Percentiles rank a stretch among this genome's conserved stretches.
Evolutionary conservation across 495 filamentous ascomycete species (phyloP).

Genomic region (Neurospora sp.): DNA sequence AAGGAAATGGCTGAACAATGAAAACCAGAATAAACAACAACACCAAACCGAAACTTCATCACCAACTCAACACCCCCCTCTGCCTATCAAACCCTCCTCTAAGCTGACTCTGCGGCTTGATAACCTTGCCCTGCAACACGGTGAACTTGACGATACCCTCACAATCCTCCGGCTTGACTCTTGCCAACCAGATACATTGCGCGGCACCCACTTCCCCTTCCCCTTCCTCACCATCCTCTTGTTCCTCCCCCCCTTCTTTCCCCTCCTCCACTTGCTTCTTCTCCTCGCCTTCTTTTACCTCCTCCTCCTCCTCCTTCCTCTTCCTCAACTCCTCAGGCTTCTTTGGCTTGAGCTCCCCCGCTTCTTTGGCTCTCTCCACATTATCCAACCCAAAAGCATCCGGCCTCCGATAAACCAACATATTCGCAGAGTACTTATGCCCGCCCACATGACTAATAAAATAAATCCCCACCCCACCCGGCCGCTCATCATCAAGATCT

Average conservation of each 20-base stretch:
- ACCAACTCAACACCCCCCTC: constrained; percentile 83
- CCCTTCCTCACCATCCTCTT: constrained; percentile 15
- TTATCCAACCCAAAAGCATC: constrained; percentile 47
- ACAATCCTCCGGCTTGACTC: constrained; percentile 82
- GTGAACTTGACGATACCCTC: constrained; percentile 89
- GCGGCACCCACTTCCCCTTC: constrained; percentile 43
- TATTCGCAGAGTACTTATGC: constrained; percentile 87
- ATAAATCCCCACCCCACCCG: constrained; percentile 86
- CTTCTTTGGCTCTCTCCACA: constrained; percentile 21
- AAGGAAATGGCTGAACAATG: not conserved
- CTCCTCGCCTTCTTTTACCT: not conserved
- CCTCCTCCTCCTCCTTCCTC: constrained; percentile 6
- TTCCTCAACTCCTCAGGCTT: constrained; percentile 4
- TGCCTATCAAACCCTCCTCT: constrained; percentile 82
- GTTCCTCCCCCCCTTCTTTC: not conserved
- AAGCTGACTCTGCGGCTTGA: constrained; percentile 75
- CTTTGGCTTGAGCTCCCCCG: constrained; percentile 11
- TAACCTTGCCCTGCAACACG: constrained; percentile 83
- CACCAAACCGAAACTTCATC: not conserved
- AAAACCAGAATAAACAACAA: not conserved
- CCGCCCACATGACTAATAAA: constrained; percentile 95
- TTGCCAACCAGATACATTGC: constrained; percentile 91
- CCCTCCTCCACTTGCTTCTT: constrained; percentile 7
- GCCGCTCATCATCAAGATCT: constrained; percentile 74
- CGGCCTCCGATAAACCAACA: constrained; percentile 73